Conservation (phyloP, 2,329 filamentous ascomycete species). For the Hypoxylon sp. region DNA sequence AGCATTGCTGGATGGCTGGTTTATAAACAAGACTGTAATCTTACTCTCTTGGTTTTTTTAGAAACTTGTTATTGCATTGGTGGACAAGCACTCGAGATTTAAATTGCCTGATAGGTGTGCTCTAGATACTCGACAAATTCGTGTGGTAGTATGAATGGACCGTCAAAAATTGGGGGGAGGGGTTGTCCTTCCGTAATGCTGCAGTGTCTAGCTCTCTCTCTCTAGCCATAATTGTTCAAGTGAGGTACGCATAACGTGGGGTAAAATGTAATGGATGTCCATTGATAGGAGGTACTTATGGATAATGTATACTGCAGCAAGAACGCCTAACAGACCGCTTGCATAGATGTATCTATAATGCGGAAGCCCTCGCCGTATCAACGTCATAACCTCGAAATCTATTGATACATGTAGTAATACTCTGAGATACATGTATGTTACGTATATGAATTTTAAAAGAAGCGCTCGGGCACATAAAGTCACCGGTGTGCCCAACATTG, state of each 20-base stretch:
- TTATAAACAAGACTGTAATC: constrained; percentile 15
- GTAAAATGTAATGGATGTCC: constrained; percentile 10
- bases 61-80: constrained; percentile 25
- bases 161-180: constrained; percentile 18
- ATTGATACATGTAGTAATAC: too few relatives aligned
- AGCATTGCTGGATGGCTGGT: constrained; percentile 24
- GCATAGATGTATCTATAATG: neutral
- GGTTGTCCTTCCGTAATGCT: constrained; percentile 11
- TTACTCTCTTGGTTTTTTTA: constrained; percentile 21
- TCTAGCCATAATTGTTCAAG: constrained; percentile 8
- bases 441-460: too few relatives aligned
- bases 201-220: neutral
- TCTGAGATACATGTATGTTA: neutral
- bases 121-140: constrained; percentile 27
- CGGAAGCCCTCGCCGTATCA: neutral
- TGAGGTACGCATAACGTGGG: constrained; percentile 32
- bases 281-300: too few relatives aligned
- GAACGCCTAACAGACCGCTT: too few relatives aligned
- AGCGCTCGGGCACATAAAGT: too few relatives aligned
- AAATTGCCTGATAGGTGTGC: constrained; percentile 26
- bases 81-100: constrained; percentile 16
- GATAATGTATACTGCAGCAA: too few relatives aligned
- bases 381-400: constrained; percentile 1
- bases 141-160: constrained; percentile 33
- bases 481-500: too few relatives aligned